Evolutionary conservation across 495 filamentous ascomycete genomes (phyloP).

Genomic region (Rusavskia elegans): DNA sequence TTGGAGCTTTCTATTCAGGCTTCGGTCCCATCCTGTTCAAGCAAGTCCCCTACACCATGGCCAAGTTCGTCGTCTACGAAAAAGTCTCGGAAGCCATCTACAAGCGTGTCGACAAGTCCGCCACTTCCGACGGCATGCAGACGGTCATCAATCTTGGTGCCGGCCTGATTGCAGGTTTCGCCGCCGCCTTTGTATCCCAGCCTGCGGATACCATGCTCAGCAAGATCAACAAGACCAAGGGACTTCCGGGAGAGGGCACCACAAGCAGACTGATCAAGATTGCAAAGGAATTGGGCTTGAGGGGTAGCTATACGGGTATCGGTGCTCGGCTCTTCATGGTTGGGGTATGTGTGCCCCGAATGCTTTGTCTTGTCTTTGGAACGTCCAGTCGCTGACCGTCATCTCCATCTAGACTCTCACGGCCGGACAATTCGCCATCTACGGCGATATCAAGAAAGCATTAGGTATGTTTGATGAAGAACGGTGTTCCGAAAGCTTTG

Average conservation of each 20-base stretch:
- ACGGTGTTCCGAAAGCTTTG: background rate
- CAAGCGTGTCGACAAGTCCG: slow-evolving; percentile 56
- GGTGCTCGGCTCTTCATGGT: slow-evolving; percentile 73
- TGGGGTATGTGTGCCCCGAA: background rate
- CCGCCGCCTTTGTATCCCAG: slow-evolving; percentile 89
- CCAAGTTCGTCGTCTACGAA: slow-evolving; percentile 99
- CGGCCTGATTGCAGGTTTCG: slow-evolving; percentile 95
- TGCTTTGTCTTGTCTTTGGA: too few relatives aligned
- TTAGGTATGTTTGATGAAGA: slow-evolving; percentile 4
- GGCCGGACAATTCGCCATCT: slow-evolving; percentile 85
- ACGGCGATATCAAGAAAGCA: slow-evolving; percentile 56
- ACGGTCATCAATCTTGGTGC: slow-evolving; percentile 86
- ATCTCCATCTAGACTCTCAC: background rate
- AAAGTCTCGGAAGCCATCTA: slow-evolving; percentile 79
- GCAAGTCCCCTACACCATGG: slow-evolving; percentile 98
- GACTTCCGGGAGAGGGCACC: slow-evolving; percentile 87
- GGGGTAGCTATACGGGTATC: slow-evolving; percentile 80
- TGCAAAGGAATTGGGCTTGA: slow-evolving; percentile 79
- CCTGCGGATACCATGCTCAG: slow-evolving; percentile 97
- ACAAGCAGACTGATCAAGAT: slow-evolving; percentile 88
- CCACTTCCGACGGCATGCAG: slow-evolving; percentile 54
- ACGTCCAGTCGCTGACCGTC: too few relatives aligned
- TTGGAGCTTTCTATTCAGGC: slow-evolving; percentile 85
- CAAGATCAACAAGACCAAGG: slow-evolving; percentile 99
- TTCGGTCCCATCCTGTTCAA: slow-evolving; percentile 92